Percentiles rank a stretch among this genome's conserved stretches.
Conservation (phyloP, 2,329 filamentous ascomycete genomes). For the Talaromyces funiculosus region DNA sequence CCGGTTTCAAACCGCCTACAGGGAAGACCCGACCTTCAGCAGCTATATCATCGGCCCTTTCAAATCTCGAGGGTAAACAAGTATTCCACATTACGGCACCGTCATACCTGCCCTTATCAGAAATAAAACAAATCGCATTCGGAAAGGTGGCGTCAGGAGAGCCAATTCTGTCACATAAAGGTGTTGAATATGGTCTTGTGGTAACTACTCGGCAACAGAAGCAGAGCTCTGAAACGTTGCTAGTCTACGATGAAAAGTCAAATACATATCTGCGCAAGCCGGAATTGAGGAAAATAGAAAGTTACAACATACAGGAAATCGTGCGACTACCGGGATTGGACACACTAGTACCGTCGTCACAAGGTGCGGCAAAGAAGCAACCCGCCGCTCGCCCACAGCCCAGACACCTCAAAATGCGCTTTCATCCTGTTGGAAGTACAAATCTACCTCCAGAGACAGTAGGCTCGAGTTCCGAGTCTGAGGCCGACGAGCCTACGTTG, state of each 20-base stretch:
- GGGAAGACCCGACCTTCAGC: constrained; percentile 29
- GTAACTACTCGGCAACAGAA: constrained; percentile 28
- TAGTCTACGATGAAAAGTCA: constrained; percentile 33
- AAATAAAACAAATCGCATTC: constrained; percentile 41
- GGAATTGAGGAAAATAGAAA: constrained; percentile 23
- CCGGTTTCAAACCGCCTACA: constrained; percentile 38
- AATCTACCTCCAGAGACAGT: constrained; percentile 28
- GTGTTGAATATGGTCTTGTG: constrained; percentile 38
- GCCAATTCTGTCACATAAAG: constrained; percentile 38
- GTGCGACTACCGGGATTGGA: constrained; percentile 27
- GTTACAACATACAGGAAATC: constrained; percentile 34
- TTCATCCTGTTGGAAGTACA: constrained; percentile 38
- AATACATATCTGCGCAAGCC: constrained; percentile 28
- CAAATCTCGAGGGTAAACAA: constrained; percentile 41
- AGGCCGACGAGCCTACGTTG: constrained; percentile 29
- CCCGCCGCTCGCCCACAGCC: constrained; percentile 32
- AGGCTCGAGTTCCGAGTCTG: constrained; percentile 34
- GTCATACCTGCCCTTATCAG: constrained; percentile 38
- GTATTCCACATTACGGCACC: constrained; percentile 46
- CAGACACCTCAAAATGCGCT: constrained; percentile 41
- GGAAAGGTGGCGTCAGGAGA: constrained; percentile 37
- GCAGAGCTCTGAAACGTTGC: constrained; percentile 26
- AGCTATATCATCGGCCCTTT: constrained; percentile 28
- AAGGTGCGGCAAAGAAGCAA: constrained; percentile 28
- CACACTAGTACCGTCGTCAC: constrained; percentile 17